Evolutionary conservation across 208 protist species (phyloP).

Genomic region (Wallacemonas sp.): DNA sequence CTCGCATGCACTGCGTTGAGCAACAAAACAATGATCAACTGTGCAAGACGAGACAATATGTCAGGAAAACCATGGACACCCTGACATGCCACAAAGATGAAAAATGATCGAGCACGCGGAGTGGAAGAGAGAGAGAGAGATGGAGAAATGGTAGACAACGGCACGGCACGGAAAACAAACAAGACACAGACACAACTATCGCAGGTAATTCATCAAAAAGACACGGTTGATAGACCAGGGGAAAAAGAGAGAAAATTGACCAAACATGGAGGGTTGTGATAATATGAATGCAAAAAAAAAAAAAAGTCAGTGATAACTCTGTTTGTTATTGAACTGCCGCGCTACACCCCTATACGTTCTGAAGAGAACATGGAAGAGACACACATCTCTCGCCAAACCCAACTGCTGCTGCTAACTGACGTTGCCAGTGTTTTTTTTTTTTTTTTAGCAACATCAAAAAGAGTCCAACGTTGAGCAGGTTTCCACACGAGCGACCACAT

Average conservation of each 20-base stretch:
- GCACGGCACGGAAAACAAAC: not conserved
- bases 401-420: not conserved
- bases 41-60: too few relatives aligned
- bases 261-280: too few relatives aligned
- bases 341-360: not conserved
- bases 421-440: not conserved
- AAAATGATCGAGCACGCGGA: not conserved
- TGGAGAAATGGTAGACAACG: not conserved
- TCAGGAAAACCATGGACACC: too few relatives aligned
- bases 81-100: slow-evolving; percentile 6
- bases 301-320: slow-evolving; percentile 1
- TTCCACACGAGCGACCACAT: too few relatives aligned
- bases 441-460: not conserved
- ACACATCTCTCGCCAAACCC: not conserved
- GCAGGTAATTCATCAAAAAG: too few relatives aligned
- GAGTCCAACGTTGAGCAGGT: too few relatives aligned
- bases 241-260: too few relatives aligned
- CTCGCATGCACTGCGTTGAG: too few relatives aligned
- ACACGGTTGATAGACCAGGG: too few relatives aligned
- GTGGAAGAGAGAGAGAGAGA: slow-evolving; percentile 18
- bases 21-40: too few relatives aligned
- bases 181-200: not conserved
- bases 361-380: not conserved
- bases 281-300: not conserved
- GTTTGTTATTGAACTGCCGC: too few relatives aligned